Conservation (phyloP, 2,329 filamentous ascomycete species). For the Trichoderma harzianum region DNA sequence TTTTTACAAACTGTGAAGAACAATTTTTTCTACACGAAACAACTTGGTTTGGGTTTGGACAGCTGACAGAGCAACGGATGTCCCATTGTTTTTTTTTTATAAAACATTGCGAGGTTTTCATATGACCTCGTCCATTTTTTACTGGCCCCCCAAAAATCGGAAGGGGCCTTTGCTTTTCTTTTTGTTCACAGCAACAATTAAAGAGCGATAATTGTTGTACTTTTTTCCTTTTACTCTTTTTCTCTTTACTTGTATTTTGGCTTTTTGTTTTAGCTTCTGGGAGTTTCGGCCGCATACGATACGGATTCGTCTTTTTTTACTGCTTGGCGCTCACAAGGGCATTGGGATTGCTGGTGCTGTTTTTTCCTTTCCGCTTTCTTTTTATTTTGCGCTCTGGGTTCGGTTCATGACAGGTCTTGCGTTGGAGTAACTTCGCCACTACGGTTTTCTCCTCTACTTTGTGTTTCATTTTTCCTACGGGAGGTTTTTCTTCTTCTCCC, state of each 20-base stretch:
- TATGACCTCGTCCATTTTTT: not conserved
- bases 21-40: not conserved
- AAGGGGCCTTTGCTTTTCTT: not conserved
- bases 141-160: not conserved
- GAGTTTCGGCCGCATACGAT: slow-evolving; percentile 13
- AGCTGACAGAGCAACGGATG: not conserved
- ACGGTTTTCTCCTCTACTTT: slow-evolving; percentile 11
- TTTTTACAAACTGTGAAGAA: not conserved
- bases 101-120: not conserved
- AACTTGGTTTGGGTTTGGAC: slow-evolving; percentile 1
- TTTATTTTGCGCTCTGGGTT: slow-evolving; percentile 5
- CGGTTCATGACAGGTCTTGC: slow-evolving; percentile 12
- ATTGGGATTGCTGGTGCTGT: slow-evolving; percentile 9
- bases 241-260: not conserved
- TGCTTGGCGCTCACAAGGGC: slow-evolving; percentile 16
- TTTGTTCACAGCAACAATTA: slow-evolving; percentile 2
- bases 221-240: not conserved
- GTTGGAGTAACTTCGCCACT: slow-evolving; percentile 8
- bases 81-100: not conserved
- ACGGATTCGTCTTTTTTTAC: not conserved
- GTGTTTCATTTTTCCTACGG: not conserved
- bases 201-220: slow-evolving; percentile 1
- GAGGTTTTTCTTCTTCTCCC: not conserved
- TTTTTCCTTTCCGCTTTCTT: not conserved
- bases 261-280: not conserved